A percentile compares a stretch with the other conserved stretches of the same genome.
Evolutionary conservation across 2,329 filamentous ascomycete genomes (phyloP).

Genomic region (Dichotomopilus funicola): DNA sequence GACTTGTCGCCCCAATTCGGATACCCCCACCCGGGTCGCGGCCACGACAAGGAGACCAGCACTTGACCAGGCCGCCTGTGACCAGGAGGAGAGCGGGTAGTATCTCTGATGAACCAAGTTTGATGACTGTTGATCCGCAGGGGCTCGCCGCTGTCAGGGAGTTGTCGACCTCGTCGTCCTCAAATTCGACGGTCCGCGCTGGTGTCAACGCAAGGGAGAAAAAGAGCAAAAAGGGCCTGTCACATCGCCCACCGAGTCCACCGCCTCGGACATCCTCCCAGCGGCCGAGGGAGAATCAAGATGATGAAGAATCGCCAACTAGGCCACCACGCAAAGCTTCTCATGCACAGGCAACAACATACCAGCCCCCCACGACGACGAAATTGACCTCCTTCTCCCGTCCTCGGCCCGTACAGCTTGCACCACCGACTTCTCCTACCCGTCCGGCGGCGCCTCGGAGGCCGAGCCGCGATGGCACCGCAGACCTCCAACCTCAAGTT

Average conservation of each 20-base stretch:
- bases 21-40: conserved; percentile 38
- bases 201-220: conserved; percentile 42
- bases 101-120: conserved; percentile 44
- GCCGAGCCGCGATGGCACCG: conserved; percentile 63
- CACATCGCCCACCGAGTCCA: conserved; percentile 51
- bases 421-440: conserved; percentile 25
- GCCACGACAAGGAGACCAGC: conserved; percentile 48
- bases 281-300: conserved; percentile 39
- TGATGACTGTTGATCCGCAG: conserved; percentile 42
- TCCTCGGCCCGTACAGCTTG: conserved; percentile 24
- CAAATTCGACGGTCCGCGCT: conserved; percentile 59
- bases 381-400: conserved; percentile 23
- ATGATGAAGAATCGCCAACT: conserved; percentile 34
- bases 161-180: conserved; percentile 65
- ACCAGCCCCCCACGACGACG: conserved; percentile 11
- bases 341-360: conserved; percentile 21
- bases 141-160: conserved; percentile 62
- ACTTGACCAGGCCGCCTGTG: conserved; percentile 52
- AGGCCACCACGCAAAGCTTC: conserved; percentile 31
- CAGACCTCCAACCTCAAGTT: conserved; percentile 52
- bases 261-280: conserved; percentile 57
- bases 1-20: conserved; percentile 45
- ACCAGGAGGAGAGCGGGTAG: conserved; percentile 52
- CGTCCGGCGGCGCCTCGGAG: conserved; percentile 46
- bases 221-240: conserved; percentile 38